A percentile compares a stretch with the other conserved stretches of the same genome.
These are phyloP conservation scores for Taphrina sp. DNA, from an alignment of 1,139 yeast genomes.

Conservation along the genomic window DNA sequence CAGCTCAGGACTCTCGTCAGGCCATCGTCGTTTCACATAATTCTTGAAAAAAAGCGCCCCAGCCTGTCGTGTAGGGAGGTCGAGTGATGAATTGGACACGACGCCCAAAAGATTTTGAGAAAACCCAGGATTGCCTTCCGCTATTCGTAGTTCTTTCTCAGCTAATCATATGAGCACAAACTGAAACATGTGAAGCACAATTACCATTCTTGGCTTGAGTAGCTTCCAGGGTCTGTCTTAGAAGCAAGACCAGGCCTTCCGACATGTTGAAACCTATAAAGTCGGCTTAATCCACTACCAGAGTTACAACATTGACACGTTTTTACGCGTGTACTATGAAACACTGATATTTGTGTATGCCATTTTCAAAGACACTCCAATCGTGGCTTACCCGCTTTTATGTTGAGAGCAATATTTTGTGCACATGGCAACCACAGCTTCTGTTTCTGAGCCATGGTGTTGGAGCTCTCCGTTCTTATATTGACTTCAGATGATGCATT, in stretches of 20 bases:
- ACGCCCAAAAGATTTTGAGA: conserved; percentile 72
- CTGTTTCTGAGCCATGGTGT: no score
- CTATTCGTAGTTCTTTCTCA: conserved; percentile 51
- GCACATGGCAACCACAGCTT: no score
- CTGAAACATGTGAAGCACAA: background rate
- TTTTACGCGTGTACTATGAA: no score
- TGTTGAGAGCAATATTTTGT: no score
- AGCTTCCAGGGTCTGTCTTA: conserved; percentile 38
- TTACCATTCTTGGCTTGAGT: conserved; percentile 38
- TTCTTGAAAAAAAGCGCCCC: conserved; percentile 91
- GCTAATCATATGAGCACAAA: conserved; percentile 39
- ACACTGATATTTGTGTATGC: no score
- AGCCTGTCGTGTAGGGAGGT: conserved; percentile 68
- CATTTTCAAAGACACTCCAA: no score
- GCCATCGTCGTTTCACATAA: conserved; percentile 79
- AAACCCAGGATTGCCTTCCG: conserved; percentile 71
- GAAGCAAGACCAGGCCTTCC: conserved; percentile 34
- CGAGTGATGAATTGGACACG: conserved; percentile 62
- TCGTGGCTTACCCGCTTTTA: no score
- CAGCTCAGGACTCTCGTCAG: conserved; percentile 40
- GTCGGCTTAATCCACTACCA: no score
- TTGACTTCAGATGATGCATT: no score
- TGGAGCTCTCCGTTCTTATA: no score
- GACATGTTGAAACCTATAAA: conserved; percentile 10
- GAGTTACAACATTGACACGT: no score